Percentiles rank a stretch among this genome's conserved stretches.
Evolutionary conservation across 140 eudicot species (phyloP).

Genomic region (Flaveria floridana): DNA sequence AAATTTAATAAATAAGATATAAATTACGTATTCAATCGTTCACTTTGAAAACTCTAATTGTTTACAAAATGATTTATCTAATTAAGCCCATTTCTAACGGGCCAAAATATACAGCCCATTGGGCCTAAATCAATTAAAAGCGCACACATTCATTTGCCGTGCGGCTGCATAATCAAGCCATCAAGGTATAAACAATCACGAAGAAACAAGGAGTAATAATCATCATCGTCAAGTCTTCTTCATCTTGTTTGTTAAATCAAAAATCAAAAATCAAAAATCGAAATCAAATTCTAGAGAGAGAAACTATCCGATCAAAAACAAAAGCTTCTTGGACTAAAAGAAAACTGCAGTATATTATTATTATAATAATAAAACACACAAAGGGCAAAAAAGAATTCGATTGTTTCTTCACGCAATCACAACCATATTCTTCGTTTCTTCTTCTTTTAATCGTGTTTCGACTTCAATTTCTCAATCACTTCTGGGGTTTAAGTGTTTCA

Average conservation of each 20-base stretch:
- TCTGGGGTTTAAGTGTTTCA: constrained; percentile 24
- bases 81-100: neutral
- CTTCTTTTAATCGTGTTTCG: constrained; percentile 19
- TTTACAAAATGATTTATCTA: too few relatives aligned
- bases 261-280: neutral
- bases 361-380: neutral
- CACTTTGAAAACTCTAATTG: too few relatives aligned
- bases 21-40: too few relatives aligned
- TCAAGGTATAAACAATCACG: neutral
- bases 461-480: constrained; percentile 17
- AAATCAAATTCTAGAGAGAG: constrained; percentile 24
- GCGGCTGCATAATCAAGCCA: neutral
- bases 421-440: constrained; percentile 25
- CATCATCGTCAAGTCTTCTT: constrained; percentile 28
- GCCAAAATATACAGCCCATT: neutral
- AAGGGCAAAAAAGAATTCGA: neutral
- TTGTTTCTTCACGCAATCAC: constrained; percentile 42
- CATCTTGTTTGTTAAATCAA: constrained; percentile 25
- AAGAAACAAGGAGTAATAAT: constrained; percentile 28
- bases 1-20: too few relatives aligned
- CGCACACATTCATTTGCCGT: neutral
- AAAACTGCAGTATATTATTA: constrained; percentile 3
- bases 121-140: neutral
- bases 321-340: constrained; percentile 41
- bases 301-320: neutral